Conservation (phyloP, 257 asterid species). For the Przewalskia tangutica region DNA sequence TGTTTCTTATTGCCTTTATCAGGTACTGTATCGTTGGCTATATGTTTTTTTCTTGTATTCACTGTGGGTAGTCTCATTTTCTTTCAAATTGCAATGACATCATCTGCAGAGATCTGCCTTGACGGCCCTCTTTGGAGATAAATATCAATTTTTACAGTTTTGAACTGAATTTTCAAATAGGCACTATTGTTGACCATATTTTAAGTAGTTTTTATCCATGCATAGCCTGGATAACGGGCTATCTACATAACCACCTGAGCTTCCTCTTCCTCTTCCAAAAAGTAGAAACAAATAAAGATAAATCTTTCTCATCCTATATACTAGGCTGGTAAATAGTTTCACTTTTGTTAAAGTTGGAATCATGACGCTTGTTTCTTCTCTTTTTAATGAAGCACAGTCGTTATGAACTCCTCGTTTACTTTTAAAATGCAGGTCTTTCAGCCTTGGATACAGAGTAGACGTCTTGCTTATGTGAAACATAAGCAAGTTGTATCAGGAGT, state of each 20-base stretch:
- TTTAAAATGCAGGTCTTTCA: constrained; percentile 49
- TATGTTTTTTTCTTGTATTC: background rate
- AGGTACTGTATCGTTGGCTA: constrained; percentile 30
- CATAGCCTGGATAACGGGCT: background rate
- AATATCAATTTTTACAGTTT: background rate
- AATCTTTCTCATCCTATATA: background rate
- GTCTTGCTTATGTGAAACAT: constrained; percentile 59
- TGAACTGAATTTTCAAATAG: background rate
- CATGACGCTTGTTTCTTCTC: background rate
- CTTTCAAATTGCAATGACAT: background rate
- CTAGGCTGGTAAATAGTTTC: background rate
- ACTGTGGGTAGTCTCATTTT: background rate
- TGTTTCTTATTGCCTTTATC: constrained; percentile 72
- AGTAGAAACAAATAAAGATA: background rate
- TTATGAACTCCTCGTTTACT: constrained; percentile 3
- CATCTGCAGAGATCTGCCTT: background rate
- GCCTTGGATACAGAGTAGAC: constrained; percentile 80
- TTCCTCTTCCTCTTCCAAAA: background rate
- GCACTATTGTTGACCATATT: background rate
- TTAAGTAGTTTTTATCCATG: background rate
- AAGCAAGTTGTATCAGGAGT: constrained; percentile 79
- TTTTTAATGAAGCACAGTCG: background rate
- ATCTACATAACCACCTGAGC: background rate
- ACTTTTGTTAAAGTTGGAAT: background rate
- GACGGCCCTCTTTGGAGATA: background rate